Conservation (phyloP, 805 yeast species). For the Barnettozyma sucrosica region DNA sequence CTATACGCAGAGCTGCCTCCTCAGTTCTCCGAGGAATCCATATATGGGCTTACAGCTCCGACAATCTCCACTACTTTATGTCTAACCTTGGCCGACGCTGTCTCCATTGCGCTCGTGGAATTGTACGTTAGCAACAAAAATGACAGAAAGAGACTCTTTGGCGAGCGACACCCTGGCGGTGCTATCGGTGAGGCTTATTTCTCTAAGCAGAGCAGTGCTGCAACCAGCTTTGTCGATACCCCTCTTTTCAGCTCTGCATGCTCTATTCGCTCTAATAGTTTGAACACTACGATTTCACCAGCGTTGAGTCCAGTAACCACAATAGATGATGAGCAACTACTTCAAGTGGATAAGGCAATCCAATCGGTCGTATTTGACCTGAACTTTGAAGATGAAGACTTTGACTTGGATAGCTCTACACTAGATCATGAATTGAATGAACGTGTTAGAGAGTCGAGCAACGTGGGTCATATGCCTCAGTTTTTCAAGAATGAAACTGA, state of each 20-base stretch:
- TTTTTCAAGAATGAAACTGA: slow-evolving; percentile 29
- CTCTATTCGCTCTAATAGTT: slow-evolving; percentile 4
- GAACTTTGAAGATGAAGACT: slow-evolving; percentile 13
- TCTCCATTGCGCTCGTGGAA: slow-evolving; percentile 68
- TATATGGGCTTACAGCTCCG: slow-evolving; percentile 82
- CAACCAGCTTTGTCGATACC: slow-evolving; percentile 4
- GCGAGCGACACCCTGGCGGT: slow-evolving; percentile 85
- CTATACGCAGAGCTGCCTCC: slow-evolving; percentile 59
- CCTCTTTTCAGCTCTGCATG: slow-evolving; percentile 10
- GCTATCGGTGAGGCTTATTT: slow-evolving; percentile 61
- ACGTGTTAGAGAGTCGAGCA: slow-evolving; percentile 24
- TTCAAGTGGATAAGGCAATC: background rate
- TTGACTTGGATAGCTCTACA: slow-evolving; percentile 13
- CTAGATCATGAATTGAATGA: slow-evolving; percentile 13
- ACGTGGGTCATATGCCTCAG: slow-evolving; percentile 18
- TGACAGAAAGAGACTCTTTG: slow-evolving; percentile 51
- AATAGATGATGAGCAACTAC: slow-evolving; percentile 7
- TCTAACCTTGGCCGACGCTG: slow-evolving; percentile 71
- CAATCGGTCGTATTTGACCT: slow-evolving; percentile 19
- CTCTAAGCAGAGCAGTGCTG: slow-evolving; percentile 25
- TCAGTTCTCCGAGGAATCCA: slow-evolving; percentile 46
- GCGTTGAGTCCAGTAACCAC: slow-evolving; percentile 10
- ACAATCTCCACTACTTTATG: slow-evolving; percentile 78
- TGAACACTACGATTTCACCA: slow-evolving; percentile 6
- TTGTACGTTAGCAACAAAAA: slow-evolving; percentile 50